phyloP scores from a whole-genome alignment of 164 flowering plant genomes.

The Kingdonia uniflora region DNA sequence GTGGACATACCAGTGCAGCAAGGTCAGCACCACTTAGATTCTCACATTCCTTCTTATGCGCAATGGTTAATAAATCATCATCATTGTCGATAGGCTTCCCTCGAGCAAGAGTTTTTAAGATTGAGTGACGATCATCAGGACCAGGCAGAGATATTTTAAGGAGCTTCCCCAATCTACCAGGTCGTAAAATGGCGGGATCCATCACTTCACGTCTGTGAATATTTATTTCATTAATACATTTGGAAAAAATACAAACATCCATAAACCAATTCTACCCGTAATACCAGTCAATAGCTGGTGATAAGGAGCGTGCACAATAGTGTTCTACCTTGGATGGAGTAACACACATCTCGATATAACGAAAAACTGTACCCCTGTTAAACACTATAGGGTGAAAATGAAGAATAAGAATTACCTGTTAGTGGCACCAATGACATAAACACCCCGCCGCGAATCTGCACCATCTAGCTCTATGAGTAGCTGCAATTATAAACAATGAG shows the following conservation, averaged over 20 bases:
- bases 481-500: conserved; percentile 28
- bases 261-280: no score
- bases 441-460: conserved; percentile 63
- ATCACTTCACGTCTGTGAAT: conserved; percentile 66
- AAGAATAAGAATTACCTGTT: conserved; percentile 39
- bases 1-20: conserved; percentile 48
- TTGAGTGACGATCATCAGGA: conserved; percentile 58
- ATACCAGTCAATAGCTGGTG: no score
- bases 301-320: no score
- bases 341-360: no score
- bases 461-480: conserved; percentile 86
- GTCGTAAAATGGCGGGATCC: conserved; percentile 73
- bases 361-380: no score
- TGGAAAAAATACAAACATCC: no score
- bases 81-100: conserved; percentile 53
- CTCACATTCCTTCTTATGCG: conserved; percentile 43
- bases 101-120: conserved; percentile 59
- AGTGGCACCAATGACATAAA: conserved; percentile 91
- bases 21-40: conserved; percentile 95
- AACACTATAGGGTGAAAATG: no score
- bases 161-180: conserved; percentile 84
- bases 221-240: not conserved
- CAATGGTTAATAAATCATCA: conserved; percentile 63
- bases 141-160: conserved; percentile 76
- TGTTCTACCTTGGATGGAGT: no score